Conservation (phyloP, 257 asterid species). For the Nicotiana otophora region DNA sequence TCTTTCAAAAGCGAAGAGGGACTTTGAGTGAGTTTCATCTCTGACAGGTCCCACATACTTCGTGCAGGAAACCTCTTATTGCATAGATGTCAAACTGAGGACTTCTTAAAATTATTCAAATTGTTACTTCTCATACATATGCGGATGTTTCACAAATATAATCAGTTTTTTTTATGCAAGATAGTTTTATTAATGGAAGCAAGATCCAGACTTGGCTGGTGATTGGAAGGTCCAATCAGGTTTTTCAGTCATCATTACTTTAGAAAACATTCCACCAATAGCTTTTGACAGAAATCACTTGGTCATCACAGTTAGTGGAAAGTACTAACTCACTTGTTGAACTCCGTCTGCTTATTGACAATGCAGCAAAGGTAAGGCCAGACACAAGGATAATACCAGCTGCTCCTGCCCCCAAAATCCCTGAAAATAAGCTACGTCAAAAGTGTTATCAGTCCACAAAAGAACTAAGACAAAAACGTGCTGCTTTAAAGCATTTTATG, state of each 20-base stretch:
- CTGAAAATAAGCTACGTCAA: slow-evolving; percentile 67
- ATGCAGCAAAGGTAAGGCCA: slow-evolving; percentile 67
- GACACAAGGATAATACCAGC: slow-evolving; percentile 69
- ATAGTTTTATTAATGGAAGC: too few relatives aligned
- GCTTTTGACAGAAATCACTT: not conserved
- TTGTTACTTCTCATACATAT: not conserved
- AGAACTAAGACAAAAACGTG: not conserved
- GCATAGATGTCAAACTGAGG: not conserved
- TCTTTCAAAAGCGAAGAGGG: not conserved
- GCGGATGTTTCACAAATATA: not conserved
- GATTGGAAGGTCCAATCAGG: not conserved
- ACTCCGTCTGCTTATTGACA: slow-evolving; percentile 52
- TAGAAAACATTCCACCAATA: not conserved
- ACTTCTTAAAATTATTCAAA: not conserved
- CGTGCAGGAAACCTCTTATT: not conserved
- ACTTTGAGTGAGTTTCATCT: not conserved
- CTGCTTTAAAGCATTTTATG: not conserved
- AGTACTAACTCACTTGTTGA: slow-evolving; percentile 49
- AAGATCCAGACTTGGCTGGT: too few relatives aligned
- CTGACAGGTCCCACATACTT: not conserved
- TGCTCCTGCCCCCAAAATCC: slow-evolving; percentile 70
- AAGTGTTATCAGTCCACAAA: slow-evolving; percentile 54
- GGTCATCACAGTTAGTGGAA: not conserved
- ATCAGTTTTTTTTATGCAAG: too few relatives aligned
- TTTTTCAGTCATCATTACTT: not conserved